Conservation (phyloP, 768 basidiomycete genomes). For the Podaxis rugospora region DNA sequence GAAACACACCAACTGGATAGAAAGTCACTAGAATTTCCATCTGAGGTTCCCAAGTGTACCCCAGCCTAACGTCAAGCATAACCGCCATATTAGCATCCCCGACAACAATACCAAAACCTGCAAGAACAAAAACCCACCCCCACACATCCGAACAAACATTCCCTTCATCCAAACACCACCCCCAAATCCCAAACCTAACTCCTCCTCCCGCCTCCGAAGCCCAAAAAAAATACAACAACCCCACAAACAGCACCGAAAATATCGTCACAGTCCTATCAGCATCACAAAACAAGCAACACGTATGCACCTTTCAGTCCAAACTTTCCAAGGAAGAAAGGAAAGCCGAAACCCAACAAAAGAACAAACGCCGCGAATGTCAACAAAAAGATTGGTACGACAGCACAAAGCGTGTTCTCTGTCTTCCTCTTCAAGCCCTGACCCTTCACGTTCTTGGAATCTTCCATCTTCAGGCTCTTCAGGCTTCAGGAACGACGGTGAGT, state of each 20-base stretch:
- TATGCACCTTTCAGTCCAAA: neutral
- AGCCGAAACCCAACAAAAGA: neutral
- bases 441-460: neutral
- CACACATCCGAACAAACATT: conserved; percentile 22
- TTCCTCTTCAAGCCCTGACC: neutral
- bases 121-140: conserved; percentile 19
- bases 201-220: conserved; percentile 35
- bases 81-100: neutral
- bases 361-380: neutral
- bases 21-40: conserved; percentile 29
- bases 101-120: neutral
- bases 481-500: neutral
- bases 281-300: neutral
- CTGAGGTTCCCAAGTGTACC: conserved; percentile 35
- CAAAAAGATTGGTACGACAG: neutral
- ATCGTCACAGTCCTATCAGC: conserved; percentile 21
- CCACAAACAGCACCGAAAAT: conserved; percentile 29
- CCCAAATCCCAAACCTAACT: conserved; percentile 38
- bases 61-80: conserved; percentile 21
- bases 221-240: conserved; percentile 31
- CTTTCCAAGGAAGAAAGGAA: neutral
- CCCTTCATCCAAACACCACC: conserved; percentile 35
- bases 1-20: conserved; percentile 29
- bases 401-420: neutral
- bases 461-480: neutral